Conservation (phyloP, 2,329 filamentous ascomycete genomes). For the Pseudogymnoascus sp. region DNA sequence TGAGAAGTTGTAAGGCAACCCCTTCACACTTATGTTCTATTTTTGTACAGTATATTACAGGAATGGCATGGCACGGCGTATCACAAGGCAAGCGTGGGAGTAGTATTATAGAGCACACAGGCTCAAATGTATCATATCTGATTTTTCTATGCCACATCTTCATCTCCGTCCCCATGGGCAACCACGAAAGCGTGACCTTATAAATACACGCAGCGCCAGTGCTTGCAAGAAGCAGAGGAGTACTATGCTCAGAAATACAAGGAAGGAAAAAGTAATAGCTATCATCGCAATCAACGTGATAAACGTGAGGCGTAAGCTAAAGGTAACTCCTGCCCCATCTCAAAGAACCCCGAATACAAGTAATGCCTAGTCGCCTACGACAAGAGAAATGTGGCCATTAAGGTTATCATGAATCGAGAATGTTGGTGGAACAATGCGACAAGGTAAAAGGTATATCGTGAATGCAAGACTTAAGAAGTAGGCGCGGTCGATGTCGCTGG, state of each 20-base stretch:
- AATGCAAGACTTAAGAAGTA: conserved; percentile 18
- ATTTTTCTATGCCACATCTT: conserved; percentile 23
- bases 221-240: conserved; percentile 20
- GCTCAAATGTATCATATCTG: conserved; percentile 18
- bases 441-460: conserved; percentile 21
- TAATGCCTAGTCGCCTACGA: conserved; percentile 24
- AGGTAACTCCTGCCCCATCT: conserved; percentile 26
- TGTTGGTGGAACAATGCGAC: conserved; percentile 20
- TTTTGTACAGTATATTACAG: conserved; percentile 9
- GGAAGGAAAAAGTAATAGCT: conserved; percentile 21
- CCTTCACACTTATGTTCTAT: conserved; percentile 1
- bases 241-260: conserved; percentile 22
- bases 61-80: conserved; percentile 9
- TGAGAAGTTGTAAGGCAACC: conserved; percentile 14
- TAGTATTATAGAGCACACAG: conserved; percentile 17
- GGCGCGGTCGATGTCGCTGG: conserved; percentile 30
- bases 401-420: conserved; percentile 24
- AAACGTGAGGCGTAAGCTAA: conserved; percentile 27
- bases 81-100: conserved; percentile 1
- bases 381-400: conserved; percentile 21
- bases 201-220: conserved; percentile 30
- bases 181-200: conserved; percentile 19
- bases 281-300: conserved; percentile 23
- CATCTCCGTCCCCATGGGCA: conserved; percentile 10
- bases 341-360: conserved; percentile 22